Base-by-base conservation (phyloP, 225 moss, liverwort and hornwort species). In the Climacium dendroides region DNA sequence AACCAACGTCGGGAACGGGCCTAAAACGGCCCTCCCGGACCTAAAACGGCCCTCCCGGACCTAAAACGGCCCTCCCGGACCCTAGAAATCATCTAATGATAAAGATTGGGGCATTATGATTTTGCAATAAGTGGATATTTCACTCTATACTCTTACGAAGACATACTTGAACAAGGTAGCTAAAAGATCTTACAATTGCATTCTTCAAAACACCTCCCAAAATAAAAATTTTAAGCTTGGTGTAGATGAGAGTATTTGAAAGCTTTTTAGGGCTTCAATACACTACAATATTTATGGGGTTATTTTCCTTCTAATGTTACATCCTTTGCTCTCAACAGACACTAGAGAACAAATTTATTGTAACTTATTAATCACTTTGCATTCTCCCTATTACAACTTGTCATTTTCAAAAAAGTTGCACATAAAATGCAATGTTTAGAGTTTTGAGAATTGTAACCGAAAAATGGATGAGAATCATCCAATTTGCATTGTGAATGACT, bases 131-230 rank as follows among this genome's bases (percentile, higher is more conserved):
- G 9, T 26, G 5, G 5, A 6, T 43, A 71, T 9, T 43, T 71
- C 9, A 43, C 15, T 71, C 43, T 24, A 5, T 71, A 26, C 6
- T 43, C 5, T 43, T 43, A 9, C 1, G 4, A 43, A 15, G 43
- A 43, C 26, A 43, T 43, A 71, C 9, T 26, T 71, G 9, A 43
- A 15, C 0, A 15, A 26, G 2, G 2, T 8, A 14, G 14, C 8
- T 69, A 8, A 69, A 23, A 39, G 5, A 39, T 69, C 7, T 24
- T 39, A 39, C 14, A 69, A 69, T 25, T 25, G 39, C 25, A 69
- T 39, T 14, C 1, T 8, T 25, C 24, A 24, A 39, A 24, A 24
- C 8, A 3, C 8, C 24, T 2, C 2, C 1, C 0, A 3, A 8
- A 69, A 14, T 23, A 5, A 69, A 39, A 14, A 24, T 24, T 69